Percentiles rank a stretch among this genome's conserved stretches.
These are phyloP conservation scores for Naegleria fowleri DNA, from an alignment of 208 protist genomes.

Conservation along the genomic window DNA sequence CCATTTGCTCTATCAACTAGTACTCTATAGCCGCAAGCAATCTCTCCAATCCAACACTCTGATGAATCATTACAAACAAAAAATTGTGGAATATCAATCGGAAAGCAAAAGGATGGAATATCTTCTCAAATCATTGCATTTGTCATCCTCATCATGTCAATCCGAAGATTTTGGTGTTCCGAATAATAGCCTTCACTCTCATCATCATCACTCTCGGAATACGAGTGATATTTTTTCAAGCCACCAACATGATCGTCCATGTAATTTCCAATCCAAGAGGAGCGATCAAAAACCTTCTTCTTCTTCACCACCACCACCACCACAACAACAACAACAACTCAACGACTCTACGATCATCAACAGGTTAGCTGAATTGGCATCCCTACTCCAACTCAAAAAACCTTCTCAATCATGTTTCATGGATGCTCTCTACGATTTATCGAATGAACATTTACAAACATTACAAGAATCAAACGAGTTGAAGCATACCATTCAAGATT, in stretches of 20 bases:
- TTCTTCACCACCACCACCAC: too few relatives aligned
- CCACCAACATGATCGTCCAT: too few relatives aligned
- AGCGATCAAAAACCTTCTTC: too few relatives aligned
- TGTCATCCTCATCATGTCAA: too few relatives aligned
- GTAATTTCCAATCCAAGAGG: too few relatives aligned
- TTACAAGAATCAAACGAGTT: background rate
- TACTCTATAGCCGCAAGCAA: background rate
- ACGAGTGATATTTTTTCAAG: too few relatives aligned
- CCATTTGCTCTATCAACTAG: background rate
- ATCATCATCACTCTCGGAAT: too few relatives aligned
- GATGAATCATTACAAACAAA: background rate
- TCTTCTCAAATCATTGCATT: background rate
- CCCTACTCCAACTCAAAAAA: background rate
- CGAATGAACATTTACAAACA: background rate
- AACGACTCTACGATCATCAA: background rate
- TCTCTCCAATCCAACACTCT: background rate
- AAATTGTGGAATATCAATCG: slow-evolving; percentile 8
- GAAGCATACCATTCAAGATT: background rate
- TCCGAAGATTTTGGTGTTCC: too few relatives aligned
- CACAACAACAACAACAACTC: background rate
- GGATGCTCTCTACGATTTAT: background rate
- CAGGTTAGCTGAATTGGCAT: background rate
- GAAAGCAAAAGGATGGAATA: background rate
- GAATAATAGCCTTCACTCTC: too few relatives aligned
- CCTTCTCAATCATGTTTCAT: background rate